Evolutionary conservation across 1,139 yeast genomes (phyloP), one percentile per base, ranked within the genome.

Genomic region (Geotrichum restrictum): DNA sequence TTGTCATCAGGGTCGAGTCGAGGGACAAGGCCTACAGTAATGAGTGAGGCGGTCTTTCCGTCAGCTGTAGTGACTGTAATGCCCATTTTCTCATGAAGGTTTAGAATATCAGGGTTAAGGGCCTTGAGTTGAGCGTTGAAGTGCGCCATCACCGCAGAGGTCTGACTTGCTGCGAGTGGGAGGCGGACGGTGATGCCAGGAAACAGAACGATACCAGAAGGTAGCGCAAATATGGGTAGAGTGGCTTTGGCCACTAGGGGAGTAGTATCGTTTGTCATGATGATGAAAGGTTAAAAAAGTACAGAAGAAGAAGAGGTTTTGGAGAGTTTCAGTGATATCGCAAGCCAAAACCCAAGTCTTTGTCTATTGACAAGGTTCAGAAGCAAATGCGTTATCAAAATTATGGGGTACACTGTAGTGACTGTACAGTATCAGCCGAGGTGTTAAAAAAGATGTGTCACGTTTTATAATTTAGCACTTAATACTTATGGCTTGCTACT

Each of bases 171-270:
- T n/a, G 56, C 41, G 7, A 57, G 45, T 14, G 48, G 50, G 8
- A 58, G 49, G 18, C 62, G 54, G 8, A 61, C 52, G 19, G 62
- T 53, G 19, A 61, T 56, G 16, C 63, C 62, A 1, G 65, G 65
- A 37, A 61, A 56, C 27, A 62, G 53, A 32, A 60, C 62, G 18
- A 56, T 51, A 14, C 53, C 48, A 10, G 53, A 42, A 21, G 61
- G 62, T n/a, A 58, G 51, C n/a, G 57, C 52, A 37, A 59, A 53
- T 1, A 59, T 53, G n/a, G 59, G 60, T 16, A 59, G 56, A 3
- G 38, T 38, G 7, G 44, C 44, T 16, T 24, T 21, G 14, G 48
- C 52, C n/a, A 14, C 21, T 7, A 11, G 10, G 2, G 16, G 6
- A n/a, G 19, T n/a, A 8, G 29, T 31, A 8, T 43, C 47, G 36